Evolutionary conservation across 1,139 yeast species (phyloP).

Genomic region (Wickerhamomyces sp.): DNA sequence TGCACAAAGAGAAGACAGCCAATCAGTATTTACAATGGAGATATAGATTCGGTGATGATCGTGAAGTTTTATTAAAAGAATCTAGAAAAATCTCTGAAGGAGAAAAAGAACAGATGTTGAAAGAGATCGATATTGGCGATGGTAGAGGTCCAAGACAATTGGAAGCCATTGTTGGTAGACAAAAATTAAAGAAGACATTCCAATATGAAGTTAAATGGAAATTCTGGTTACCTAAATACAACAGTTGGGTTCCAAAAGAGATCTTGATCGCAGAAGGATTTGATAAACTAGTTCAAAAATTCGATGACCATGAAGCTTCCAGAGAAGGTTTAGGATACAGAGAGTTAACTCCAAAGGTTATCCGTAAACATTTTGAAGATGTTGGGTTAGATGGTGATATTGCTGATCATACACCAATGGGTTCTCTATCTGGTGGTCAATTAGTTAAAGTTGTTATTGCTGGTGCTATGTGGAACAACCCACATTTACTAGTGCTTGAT

Average conservation of each 20-base stretch:
- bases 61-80: slow-evolving; percentile 92
- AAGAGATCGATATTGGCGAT: slow-evolving; percentile 75
- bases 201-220: slow-evolving; percentile 97
- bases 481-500: slow-evolving; percentile 94
- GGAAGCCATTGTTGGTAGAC: slow-evolving; percentile 96
- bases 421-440: slow-evolving; percentile 96
- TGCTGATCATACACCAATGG: slow-evolving; percentile 97
- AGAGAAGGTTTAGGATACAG: slow-evolving; percentile 98
- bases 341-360: slow-evolving; percentile 85
- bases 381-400: slow-evolving; percentile 97
- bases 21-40: slow-evolving; percentile 98
- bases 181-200: slow-evolving; percentile 91
- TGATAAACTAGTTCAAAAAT: slow-evolving; percentile 81
- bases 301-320: slow-evolving; percentile 97
- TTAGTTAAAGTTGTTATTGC: slow-evolving; percentile 97
- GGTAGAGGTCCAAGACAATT: slow-evolving; percentile 86
- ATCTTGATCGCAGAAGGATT: slow-evolving; percentile 76
- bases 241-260: slow-evolving; percentile 91
- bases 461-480: slow-evolving; percentile 99
- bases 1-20: slow-evolving; percentile 96
- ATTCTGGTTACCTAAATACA: slow-evolving; percentile 86
- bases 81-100: slow-evolving; percentile 83
- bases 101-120: slow-evolving; percentile 75
- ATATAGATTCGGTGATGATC: slow-evolving; percentile 95
- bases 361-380: slow-evolving; percentile 93